Evolutionary conservation across 2,329 filamentous ascomycete genomes (phyloP).

Genomic region (Arthrobotrys iridis): DNA sequence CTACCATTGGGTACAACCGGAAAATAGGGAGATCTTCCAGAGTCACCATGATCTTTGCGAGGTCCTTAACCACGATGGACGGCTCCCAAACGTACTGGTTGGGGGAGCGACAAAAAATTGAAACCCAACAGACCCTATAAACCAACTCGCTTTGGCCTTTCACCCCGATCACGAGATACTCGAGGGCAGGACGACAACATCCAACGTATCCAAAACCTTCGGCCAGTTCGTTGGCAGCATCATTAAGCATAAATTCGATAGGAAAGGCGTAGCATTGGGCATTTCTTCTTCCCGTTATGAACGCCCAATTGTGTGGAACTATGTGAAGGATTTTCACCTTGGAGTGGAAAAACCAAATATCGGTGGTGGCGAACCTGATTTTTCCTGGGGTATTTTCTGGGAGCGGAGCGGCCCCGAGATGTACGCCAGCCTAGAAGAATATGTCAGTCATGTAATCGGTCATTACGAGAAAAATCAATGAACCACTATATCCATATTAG

Average conservation of each 20-base stretch:
- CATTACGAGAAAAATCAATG: too few relatives aligned
- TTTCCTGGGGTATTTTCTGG: background rate
- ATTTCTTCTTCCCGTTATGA: background rate
- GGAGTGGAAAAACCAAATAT: background rate
- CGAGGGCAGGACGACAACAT: too few relatives aligned
- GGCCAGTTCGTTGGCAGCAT: background rate
- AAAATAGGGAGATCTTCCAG: background rate
- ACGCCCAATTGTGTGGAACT: background rate
- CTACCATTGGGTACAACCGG: background rate
- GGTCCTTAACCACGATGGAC: background rate
- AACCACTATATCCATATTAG: too few relatives aligned
- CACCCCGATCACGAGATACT: too few relatives aligned
- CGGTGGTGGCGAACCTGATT: background rate
- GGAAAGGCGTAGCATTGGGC: background rate
- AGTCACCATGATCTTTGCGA: background rate
- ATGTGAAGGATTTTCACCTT: background rate
- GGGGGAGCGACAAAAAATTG: background rate
- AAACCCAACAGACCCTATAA: background rate
- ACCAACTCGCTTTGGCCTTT: too few relatives aligned
- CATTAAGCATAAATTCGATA: background rate
- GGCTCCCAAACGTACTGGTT: background rate
- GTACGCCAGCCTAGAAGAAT: too few relatives aligned
- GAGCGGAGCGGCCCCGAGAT: too few relatives aligned
- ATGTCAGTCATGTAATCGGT: too few relatives aligned
- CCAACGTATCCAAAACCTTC: background rate